Conservation (phyloP, 2,329 filamentous ascomycete species). For the Exophiala sp. region DNA sequence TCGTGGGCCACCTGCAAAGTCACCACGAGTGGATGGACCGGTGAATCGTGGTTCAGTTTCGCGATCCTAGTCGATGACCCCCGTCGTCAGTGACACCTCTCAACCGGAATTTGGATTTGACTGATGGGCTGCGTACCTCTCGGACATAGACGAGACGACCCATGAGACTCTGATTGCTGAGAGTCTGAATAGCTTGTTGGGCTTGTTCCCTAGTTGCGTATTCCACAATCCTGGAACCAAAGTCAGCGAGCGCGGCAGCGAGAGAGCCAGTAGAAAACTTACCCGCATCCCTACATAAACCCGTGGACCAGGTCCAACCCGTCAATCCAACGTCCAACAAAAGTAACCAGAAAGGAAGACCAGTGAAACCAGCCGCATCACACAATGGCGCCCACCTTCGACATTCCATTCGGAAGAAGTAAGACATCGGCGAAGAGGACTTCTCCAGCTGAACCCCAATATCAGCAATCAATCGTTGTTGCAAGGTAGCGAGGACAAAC, state of each 20-base stretch:
- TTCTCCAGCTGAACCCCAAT: constrained; percentile 70
- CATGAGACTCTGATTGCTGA: constrained; percentile 99
- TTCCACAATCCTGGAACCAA: constrained; percentile 85
- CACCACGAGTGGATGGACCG: constrained; percentile 62
- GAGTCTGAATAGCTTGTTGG: constrained; percentile 90
- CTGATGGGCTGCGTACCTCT: constrained; percentile 59
- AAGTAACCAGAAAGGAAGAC: constrained; percentile 49
- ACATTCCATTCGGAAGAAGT: constrained; percentile 99
- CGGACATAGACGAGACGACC: constrained; percentile 96
- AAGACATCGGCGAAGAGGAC: constrained; percentile 99
- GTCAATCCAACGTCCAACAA: constrained; percentile 98
- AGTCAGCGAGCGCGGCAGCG: constrained; percentile 7
- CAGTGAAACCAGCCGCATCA: constrained; percentile 80
- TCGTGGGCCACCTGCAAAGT: constrained; percentile 56
- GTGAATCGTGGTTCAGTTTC: constrained; percentile 97
- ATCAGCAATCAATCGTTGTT: constrained; percentile 32
- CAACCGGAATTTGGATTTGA: background rate
- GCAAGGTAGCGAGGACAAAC: constrained; percentile 14
- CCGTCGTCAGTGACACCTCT: background rate
- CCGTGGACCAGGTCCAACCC: constrained; percentile 86
- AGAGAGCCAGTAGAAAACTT: constrained; percentile 45
- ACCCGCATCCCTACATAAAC: constrained; percentile 99
- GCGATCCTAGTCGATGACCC: constrained; percentile 61
- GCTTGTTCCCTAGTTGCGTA: constrained; percentile 99
- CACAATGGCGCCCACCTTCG: constrained; percentile 97